Percentiles rank a stretch among this genome's conserved stretches.
Conservation (phyloP, 306 rosid genomes). For the Glycine latifolia region DNA sequence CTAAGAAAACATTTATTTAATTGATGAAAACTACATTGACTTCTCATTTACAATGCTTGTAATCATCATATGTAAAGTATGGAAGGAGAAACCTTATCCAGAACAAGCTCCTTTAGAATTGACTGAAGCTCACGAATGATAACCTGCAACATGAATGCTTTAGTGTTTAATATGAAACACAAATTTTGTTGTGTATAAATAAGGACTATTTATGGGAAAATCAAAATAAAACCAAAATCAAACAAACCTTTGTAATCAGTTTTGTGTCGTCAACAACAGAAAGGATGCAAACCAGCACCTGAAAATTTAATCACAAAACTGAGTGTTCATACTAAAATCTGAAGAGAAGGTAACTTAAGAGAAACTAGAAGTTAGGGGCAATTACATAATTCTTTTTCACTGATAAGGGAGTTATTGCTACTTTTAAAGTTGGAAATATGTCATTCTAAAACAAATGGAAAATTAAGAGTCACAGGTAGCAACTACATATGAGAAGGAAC, state of each 20-base stretch:
- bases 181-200: not conserved
- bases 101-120: constrained; percentile 74
- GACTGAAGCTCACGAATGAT: constrained; percentile 74
- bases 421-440: not conserved
- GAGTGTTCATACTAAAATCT: constrained; percentile 25
- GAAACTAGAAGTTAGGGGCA: not conserved
- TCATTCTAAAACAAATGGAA: constrained; percentile 5
- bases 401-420: not conserved
- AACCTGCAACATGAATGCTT: constrained; percentile 60
- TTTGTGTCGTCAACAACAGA: constrained; percentile 94
- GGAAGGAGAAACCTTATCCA: constrained; percentile 73
- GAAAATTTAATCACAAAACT: constrained; percentile 41
- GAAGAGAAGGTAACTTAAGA: constrained; percentile 13
- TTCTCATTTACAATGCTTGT: constrained; percentile 24
- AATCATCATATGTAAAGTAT: constrained; percentile 16
- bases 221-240: constrained; percentile 42
- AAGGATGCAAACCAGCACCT: constrained; percentile 84
- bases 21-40: constrained; percentile 19
- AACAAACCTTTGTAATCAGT: constrained; percentile 79
- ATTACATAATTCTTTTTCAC: constrained; percentile 23
- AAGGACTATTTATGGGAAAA: constrained; percentile 36
- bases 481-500: constrained; percentile 25
- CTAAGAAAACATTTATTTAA: not conserved
- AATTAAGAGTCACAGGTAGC: not conserved
- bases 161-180: constrained; percentile 35